Evolutionary conservation across 2,329 filamentous ascomycete genomes (phyloP).

Genomic region (Alternaria sp.): DNA sequence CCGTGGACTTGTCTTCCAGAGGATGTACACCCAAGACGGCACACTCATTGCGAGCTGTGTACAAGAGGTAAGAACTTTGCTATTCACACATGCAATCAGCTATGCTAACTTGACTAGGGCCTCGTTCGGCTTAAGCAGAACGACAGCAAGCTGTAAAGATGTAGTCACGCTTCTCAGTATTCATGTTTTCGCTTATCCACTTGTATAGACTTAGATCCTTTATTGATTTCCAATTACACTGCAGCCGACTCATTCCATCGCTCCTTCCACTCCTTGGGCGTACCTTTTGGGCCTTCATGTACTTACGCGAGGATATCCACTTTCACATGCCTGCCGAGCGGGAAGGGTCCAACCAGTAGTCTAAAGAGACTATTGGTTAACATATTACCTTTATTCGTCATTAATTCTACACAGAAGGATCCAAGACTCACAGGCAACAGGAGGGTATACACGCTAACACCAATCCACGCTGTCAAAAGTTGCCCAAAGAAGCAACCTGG

Average conservation of each 20-base stretch:
- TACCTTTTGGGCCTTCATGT: no score
- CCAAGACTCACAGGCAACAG: no score
- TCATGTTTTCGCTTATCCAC: not conserved
- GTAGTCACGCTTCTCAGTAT: not conserved
- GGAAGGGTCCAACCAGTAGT: no score
- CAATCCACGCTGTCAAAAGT: not conserved
- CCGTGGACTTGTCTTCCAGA: slow-evolving; percentile 77
- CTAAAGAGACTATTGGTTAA: no score
- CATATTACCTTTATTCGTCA: no score
- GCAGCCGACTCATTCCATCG: not conserved
- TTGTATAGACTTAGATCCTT: not conserved
- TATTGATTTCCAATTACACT: not conserved
- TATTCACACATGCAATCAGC: not conserved
- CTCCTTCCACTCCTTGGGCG: not conserved
- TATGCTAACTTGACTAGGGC: slow-evolving; percentile 20
- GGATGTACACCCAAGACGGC: slow-evolving; percentile 75
- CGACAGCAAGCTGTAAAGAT: slow-evolving; percentile 21
- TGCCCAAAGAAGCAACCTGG: slow-evolving; percentile 3
- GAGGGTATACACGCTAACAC: slow-evolving; percentile 5
- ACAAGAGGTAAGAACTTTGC: slow-evolving; percentile 68
- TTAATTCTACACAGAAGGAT: no score
- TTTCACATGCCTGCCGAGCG: no score
- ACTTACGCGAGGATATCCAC: no score
- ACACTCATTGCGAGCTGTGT: slow-evolving; percentile 79
- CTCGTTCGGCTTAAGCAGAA: slow-evolving; percentile 24